Conservation (phyloP, 768 basidiomycete genomes). For the Tubosaeta brunneosetosa region DNA sequence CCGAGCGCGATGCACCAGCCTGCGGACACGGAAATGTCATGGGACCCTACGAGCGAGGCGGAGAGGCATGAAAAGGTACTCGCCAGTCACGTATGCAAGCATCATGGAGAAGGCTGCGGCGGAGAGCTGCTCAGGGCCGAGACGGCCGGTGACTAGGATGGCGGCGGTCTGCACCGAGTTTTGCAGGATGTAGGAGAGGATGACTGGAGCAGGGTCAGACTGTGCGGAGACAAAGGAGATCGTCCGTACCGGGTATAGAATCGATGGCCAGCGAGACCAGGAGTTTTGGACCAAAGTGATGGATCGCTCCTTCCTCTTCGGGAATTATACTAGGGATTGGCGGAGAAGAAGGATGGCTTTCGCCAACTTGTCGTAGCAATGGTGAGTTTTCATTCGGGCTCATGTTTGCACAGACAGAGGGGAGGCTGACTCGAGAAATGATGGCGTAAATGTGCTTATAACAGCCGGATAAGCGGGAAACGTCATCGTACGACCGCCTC, state of each 20-base stretch:
- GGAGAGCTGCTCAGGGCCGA: conserved; percentile 67
- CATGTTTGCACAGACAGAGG: conserved; percentile 16
- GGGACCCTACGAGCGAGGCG: conserved; percentile 42
- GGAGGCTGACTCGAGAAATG: conserved; percentile 8
- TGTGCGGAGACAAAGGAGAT: not conserved
- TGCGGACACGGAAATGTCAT: conserved; percentile 39
- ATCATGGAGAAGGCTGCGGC: conserved; percentile 71
- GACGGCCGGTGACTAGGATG: conserved; percentile 57
- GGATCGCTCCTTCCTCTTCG: conserved; percentile 28
- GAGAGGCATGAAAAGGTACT: conserved; percentile 36
- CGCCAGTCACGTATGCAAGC: conserved; percentile 75
- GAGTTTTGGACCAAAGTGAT: conserved; percentile 29
- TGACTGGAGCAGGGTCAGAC: conserved; percentile 37
- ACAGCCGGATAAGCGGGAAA: conserved; percentile 9
- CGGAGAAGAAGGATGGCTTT: conserved; percentile 5
- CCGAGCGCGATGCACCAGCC: conserved; percentile 77
- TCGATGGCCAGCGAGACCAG: conserved; percentile 48
- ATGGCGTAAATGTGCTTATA: conserved; percentile 11
- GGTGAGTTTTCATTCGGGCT: conserved; percentile 29
- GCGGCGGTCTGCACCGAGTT: conserved; percentile 69
- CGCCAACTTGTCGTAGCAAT: conserved; percentile 14
- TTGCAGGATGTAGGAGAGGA: conserved; percentile 66
- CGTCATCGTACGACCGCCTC: conserved; percentile 2
- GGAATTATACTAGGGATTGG: conserved; percentile 12
- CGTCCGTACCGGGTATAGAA: conserved; percentile 50